phyloP scores from a whole-genome alignment of 805 yeast species.

The Tetrapisispora nanseiensis region DNA sequence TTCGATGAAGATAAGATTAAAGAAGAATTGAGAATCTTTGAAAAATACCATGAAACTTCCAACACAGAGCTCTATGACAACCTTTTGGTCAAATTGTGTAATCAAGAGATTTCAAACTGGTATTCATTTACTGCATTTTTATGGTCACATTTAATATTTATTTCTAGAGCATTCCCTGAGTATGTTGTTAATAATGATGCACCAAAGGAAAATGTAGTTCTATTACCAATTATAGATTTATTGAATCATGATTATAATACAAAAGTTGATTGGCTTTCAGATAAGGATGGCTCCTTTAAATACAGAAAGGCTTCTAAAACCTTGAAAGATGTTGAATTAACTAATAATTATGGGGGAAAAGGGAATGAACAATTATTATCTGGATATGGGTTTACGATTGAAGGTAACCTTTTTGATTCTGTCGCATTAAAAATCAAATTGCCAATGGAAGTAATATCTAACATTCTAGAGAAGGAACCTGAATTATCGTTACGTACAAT shows the following conservation, averaged over 20 bases:
- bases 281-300: conserved; percentile 42
- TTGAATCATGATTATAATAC: conserved; percentile 61
- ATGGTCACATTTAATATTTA: conserved; percentile 65
- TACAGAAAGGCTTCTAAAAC: conserved; percentile 8
- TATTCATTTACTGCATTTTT: conserved; percentile 55
- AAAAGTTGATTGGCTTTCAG: conserved; percentile 55
- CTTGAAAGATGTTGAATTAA: conserved; percentile 40
- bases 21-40: conserved; percentile 13
- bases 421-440: conserved; percentile 55
- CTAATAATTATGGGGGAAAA: conserved; percentile 81
- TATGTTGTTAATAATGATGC: conserved; percentile 31
- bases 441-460: conserved; percentile 14
- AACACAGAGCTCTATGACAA: conserved; percentile 13
- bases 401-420: conserved; percentile 50
- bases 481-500: conserved; percentile 32
- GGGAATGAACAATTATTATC: conserved; percentile 78
- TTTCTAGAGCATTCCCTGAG: conserved; percentile 77
- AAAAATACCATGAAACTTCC: conserved; percentile 8
- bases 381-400: conserved; percentile 50
- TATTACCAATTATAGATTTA: conserved; percentile 70
- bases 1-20: conserved; percentile 3
- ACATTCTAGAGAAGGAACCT: conserved; percentile 28
- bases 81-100: conserved; percentile 11
- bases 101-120: conserved; percentile 35
- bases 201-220: conserved; percentile 42